phyloP scores from a whole-genome alignment of 1,139 yeast genomes.

The Tardiomyces digboiensis region DNA sequence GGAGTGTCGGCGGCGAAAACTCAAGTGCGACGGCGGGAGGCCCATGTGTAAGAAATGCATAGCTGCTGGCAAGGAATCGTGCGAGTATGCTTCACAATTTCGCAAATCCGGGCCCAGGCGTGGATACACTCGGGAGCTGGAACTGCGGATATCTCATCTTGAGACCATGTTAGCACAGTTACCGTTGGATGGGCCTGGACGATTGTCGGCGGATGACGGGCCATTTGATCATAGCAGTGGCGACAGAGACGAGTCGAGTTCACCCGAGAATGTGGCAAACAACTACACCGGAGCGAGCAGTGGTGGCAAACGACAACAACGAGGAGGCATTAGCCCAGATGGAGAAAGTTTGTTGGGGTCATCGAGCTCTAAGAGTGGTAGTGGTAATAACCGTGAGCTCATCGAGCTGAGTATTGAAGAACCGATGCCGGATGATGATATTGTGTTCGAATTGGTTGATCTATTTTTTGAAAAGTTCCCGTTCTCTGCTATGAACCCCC shows the following conservation, averaged over 20 bases:
- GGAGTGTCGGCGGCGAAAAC: conserved; percentile 24
- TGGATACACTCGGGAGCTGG: conserved; percentile 24
- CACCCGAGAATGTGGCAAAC: neutral
- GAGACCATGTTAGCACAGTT: conserved; percentile 10
- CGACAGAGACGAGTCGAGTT: conserved; percentile 1
- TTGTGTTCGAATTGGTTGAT: conserved; percentile 15
- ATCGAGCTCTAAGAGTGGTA: neutral
- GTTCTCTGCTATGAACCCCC: conserved; percentile 15
- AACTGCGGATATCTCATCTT: conserved; percentile 18
- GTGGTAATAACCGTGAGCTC: conserved; percentile 4
- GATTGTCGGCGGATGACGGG: neutral
- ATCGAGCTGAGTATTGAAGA: conserved; percentile 15
- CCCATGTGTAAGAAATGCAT: conserved; percentile 24
- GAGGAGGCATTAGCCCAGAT: neutral
- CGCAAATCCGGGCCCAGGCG: conserved; percentile 25
- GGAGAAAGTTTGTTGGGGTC: neutral
- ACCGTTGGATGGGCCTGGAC: neutral
- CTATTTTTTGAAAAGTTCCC: conserved; percentile 12
- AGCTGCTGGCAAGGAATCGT: conserved; percentile 16
- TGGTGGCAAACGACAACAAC: neutral
- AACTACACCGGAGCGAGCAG: neutral
- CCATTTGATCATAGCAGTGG: neutral
- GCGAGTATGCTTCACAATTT: conserved; percentile 20
- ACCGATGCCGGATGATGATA: conserved; percentile 17
- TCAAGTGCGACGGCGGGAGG: conserved; percentile 23